Evolutionary conservation across 2,329 filamentous ascomycete species (phyloP).

Genomic region (Fragosphaeria purpurea): DNA sequence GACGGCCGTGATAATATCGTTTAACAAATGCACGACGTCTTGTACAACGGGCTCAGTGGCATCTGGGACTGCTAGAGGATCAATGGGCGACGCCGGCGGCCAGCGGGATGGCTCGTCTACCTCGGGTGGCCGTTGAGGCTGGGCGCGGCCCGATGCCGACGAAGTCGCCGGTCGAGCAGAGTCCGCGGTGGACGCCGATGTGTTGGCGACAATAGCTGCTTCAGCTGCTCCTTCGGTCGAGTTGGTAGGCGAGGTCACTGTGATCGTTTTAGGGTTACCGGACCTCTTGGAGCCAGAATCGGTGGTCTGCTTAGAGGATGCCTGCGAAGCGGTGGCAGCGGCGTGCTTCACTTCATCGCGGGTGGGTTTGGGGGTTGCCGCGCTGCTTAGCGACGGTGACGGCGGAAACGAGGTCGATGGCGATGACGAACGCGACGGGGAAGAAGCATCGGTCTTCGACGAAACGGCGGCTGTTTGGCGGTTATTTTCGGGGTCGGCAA

Average conservation of each 20-base stretch:
- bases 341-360: too few species aligned
- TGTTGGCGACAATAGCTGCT: neutral
- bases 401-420: too few species aligned
- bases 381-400: too few species aligned
- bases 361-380: too few species aligned
- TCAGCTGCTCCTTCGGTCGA: neutral
- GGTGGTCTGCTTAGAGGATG: too few species aligned
- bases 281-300: too few species aligned
- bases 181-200: neutral
- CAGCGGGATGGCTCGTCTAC: conserved; percentile 56
- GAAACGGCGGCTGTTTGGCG: conserved; percentile 37
- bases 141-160: conserved; percentile 30
- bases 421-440: too few species aligned
- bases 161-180: conserved; percentile 14
- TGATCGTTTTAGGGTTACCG: too few species aligned
- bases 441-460: conserved; percentile 11
- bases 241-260: neutral
- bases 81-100: conserved; percentile 59
- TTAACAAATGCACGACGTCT: conserved; percentile 88
- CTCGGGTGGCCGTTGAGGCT: conserved; percentile 31
- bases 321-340: too few species aligned
- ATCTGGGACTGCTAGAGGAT: conserved; percentile 64
- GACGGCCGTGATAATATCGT: conserved; percentile 88
- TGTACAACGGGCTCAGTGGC: conserved; percentile 82
- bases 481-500: conserved; percentile 50